A percentile compares a stretch with the other conserved stretches of the same genome.
phyloP scores from a whole-genome alignment of 2,329 filamentous ascomycete genomes.

The Colletotrichum sp. region DNA sequence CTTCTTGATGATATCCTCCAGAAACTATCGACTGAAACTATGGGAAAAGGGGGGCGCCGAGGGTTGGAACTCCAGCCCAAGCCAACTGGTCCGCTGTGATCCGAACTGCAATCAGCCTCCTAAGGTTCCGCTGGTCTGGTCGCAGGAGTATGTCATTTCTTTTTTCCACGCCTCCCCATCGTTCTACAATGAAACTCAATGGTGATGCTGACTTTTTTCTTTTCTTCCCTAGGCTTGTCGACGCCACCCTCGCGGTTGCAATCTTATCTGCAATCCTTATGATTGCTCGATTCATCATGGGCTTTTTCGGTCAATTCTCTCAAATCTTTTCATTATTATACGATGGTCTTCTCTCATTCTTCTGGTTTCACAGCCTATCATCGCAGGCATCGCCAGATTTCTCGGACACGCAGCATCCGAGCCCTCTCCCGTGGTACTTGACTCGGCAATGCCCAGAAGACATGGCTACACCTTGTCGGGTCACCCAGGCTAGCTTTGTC shows the following conservation, averaged over 20 bases:
- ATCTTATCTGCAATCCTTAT: slow-evolving; percentile 31
- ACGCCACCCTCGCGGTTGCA: slow-evolving; percentile 32
- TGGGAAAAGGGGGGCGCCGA: slow-evolving; percentile 30
- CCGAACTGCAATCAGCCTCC: slow-evolving; percentile 32
- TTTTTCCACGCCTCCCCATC: background rate
- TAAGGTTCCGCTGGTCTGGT: slow-evolving; percentile 31
- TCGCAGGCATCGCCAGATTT: slow-evolving; percentile 27
- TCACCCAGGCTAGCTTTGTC: background rate
- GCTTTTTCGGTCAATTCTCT: slow-evolving; percentile 22
- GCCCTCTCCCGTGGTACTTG: slow-evolving; percentile 32
- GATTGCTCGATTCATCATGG: slow-evolving; percentile 26
- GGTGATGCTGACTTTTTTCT: background rate
- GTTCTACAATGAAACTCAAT: background rate
- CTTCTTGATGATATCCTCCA: slow-evolving; percentile 26
- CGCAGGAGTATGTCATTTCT: slow-evolving; percentile 21
- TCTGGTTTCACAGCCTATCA: slow-evolving; percentile 31
- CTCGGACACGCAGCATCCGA: slow-evolving; percentile 28
- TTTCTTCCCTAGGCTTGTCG: slow-evolving; percentile 24
- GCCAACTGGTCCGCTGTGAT: slow-evolving; percentile 30
- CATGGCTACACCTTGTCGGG: background rate
- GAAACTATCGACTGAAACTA: slow-evolving; percentile 23
- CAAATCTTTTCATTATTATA: slow-evolving; percentile 27
- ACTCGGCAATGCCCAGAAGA: slow-evolving; percentile 21
- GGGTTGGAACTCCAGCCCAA: slow-evolving; percentile 35
- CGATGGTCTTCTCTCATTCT: slow-evolving; percentile 28